Evolutionary conservation across 192 early-diverging fungal genomes (phyloP), one percentile per base, ranked within the genome.

Genomic region (Backusella tuberculispora): DNA sequence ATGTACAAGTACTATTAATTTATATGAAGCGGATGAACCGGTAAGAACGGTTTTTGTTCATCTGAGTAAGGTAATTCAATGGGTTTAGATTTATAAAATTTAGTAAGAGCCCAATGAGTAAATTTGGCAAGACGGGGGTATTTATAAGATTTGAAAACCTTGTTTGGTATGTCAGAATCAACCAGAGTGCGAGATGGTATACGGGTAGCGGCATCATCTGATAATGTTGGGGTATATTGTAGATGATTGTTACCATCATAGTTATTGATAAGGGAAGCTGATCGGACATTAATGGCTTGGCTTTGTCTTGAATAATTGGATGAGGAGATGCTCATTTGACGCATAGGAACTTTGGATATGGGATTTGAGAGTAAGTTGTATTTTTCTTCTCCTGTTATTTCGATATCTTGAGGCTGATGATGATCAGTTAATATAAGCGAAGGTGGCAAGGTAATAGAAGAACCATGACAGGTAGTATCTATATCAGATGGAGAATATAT

Each of bases 121-220:
- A 60, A n/a, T 24, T n/a, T 60, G n/a, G 53, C 53, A 60, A 60
- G 24, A 60, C 53, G 21, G 12, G 53, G 53, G 53, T 60, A 26
- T 4, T 60, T 26, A n/a, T 60, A 60, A 24, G 53, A 24, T 60
- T 60, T 60, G 5, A 60, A 60, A 60, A 5, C 21, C 8, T 8
- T 13, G 10, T 60, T 60, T 24, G 21, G 24, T 13, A 60, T 26
- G 5, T 13, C 53, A 26, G 12, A 24, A 26, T 60, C 53, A 0
- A 13, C 4, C 53, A 60, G 26, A 4, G 21, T 60, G 4, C 19
- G 50, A 7, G 50, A 53, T 53, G 17, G n/a, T 7, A 1, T 15
- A 19, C 48, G 17, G 1, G 6, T 50, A 17, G 15, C 17, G 48
- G 19, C 6, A 7, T 6, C 17, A 7, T 50, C 48, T n/a, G 29